Evolutionary conservation across 2,329 filamentous ascomycete genomes (phyloP).

Genomic region (Penicillium crustosum): DNA sequence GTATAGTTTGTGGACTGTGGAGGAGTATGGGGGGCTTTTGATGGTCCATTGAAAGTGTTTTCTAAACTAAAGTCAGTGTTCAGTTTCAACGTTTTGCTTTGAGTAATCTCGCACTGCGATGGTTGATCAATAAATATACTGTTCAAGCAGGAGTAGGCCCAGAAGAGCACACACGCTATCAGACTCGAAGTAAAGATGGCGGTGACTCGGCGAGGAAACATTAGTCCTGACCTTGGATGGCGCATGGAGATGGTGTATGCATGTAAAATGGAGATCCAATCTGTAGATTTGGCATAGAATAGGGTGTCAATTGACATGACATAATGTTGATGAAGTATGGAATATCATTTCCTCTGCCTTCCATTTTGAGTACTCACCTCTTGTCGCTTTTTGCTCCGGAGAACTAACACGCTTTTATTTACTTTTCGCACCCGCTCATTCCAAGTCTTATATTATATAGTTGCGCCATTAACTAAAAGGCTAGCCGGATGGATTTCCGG

Average conservation of each 20-base stretch:
- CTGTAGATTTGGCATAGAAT: background rate
- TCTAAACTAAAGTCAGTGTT: background rate
- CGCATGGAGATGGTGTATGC: background rate
- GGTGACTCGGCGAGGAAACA: background rate
- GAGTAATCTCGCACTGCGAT: background rate
- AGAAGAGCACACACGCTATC: background rate
- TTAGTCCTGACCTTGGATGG: background rate
- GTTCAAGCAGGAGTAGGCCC: background rate
- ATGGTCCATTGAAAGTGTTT: background rate
- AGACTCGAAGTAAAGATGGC: background rate
- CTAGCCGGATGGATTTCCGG: background rate
- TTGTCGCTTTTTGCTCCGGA: background rate
- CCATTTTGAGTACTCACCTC: background rate
- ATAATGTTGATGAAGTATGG: slow-evolving; percentile 5
- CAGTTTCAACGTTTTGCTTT: background rate
- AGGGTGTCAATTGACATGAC: background rate
- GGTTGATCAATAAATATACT: background rate
- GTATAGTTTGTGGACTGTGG: background rate
- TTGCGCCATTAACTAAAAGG: background rate
- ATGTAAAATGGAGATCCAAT: background rate
- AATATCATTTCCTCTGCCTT: background rate
- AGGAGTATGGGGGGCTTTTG: background rate
- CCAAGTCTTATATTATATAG: background rate
- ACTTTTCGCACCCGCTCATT: background rate
- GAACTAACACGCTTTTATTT: background rate